These are phyloP conservation scores for Plasmodium chabaudi DNA, from an alignment of 169 alveolate genomes.

Conservation along the genomic window DNA sequence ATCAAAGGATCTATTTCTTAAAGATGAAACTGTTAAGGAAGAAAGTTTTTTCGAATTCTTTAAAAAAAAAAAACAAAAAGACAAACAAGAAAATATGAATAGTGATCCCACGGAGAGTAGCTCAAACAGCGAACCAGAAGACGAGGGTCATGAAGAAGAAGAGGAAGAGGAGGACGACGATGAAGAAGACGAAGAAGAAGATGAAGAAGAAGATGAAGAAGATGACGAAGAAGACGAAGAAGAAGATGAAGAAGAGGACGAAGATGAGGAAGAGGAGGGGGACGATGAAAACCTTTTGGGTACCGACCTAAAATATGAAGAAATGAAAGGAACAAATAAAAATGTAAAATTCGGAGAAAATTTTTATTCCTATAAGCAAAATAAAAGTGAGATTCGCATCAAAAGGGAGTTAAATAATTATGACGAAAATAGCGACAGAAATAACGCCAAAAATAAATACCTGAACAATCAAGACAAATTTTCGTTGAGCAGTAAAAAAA, in stretches of 20 bases:
- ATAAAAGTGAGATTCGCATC: too few species aligned
- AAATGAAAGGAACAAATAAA: not conserved
- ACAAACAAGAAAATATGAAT: not conserved
- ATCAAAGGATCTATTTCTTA: not conserved
- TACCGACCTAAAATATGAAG: not conserved
- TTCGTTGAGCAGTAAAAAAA: not conserved
- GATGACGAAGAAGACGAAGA: not conserved
- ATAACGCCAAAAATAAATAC: not conserved
- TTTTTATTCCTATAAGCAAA: too few species aligned
- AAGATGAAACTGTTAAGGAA: constrained; percentile 5
- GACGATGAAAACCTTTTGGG: constrained; percentile 6
- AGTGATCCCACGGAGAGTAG: not conserved
- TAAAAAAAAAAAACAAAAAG: not conserved
- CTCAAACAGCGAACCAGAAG: not conserved
- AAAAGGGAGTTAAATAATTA: too few species aligned
- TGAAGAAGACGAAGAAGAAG: not conserved
- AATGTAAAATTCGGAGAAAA: constrained; percentile 7
- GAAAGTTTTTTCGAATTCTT: not conserved
- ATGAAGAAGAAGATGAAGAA: not conserved
- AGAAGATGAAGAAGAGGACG: not conserved
- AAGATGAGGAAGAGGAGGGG: not conserved
- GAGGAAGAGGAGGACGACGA: not conserved
- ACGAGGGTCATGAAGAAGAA: not conserved
- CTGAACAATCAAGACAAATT: not conserved
- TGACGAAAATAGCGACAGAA: not conserved